Percentiles rank a stretch among this genome's conserved stretches.
phyloP scores from a whole-genome alignment of 2,329 filamentous ascomycete species.

The Claviceps arundinis region DNA sequence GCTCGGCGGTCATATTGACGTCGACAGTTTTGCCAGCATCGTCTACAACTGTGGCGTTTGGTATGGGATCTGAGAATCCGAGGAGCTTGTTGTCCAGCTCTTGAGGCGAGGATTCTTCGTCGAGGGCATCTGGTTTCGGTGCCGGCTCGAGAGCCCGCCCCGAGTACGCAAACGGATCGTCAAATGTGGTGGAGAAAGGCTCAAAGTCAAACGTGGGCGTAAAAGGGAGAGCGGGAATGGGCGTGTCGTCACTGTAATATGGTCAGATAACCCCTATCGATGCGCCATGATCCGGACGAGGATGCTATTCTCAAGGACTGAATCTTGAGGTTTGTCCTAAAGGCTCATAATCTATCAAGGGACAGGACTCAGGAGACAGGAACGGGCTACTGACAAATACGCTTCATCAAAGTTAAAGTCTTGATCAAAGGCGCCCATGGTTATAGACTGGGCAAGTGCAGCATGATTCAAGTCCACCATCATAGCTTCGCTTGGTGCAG shows the following conservation, averaged over 20 bases:
- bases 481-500: slow-evolving; percentile 31
- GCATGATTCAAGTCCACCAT: slow-evolving; percentile 25
- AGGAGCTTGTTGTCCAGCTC: slow-evolving; percentile 58
- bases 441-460: slow-evolving; percentile 22
- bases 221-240: slow-evolving; percentile 33
- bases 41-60: slow-evolving; percentile 50
- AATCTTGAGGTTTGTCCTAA: too few relatives aligned
- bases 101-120: slow-evolving; percentile 36
- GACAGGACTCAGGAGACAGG: background rate
- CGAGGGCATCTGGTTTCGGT: slow-evolving; percentile 28
- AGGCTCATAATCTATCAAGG: background rate
- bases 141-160: slow-evolving; percentile 32
- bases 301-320: too few relatives aligned
- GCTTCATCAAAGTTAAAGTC: slow-evolving; percentile 43
- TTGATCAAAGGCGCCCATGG: slow-evolving; percentile 38
- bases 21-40: slow-evolving; percentile 51
- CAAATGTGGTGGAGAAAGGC: slow-evolving; percentile 46
- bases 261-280: background rate
- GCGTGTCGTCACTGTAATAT: slow-evolving; percentile 18
- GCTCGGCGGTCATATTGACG: slow-evolving; percentile 56
- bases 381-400: slow-evolving; percentile 34
- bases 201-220: slow-evolving; percentile 49
- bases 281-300: too few relatives aligned
- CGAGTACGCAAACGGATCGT: slow-evolving; percentile 51
- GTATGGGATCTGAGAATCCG: slow-evolving; percentile 54